Percentiles rank a stretch among this genome's conserved stretches.
These are phyloP conservation scores for Podila verticillata DNA, from an alignment of 192 early-diverging fungal genomes.

Conservation along the genomic window DNA sequence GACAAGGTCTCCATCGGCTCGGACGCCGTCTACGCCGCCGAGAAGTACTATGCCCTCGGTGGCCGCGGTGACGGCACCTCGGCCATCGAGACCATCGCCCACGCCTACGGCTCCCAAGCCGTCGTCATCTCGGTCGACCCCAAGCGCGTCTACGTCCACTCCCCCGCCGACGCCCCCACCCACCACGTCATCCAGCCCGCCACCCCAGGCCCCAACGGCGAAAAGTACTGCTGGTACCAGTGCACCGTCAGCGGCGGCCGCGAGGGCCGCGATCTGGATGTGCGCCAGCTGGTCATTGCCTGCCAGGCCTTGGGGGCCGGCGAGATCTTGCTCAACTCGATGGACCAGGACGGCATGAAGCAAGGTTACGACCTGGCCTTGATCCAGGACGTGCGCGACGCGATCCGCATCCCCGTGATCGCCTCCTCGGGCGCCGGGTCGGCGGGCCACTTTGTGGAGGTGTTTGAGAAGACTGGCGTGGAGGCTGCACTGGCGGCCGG, in stretches of 20 bases:
- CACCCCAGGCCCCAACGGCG: slow-evolving; percentile 89
- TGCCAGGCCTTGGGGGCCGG: slow-evolving; percentile 94
- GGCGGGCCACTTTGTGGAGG: slow-evolving; percentile 87
- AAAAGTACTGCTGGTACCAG: slow-evolving; percentile 98
- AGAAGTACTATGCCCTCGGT: slow-evolving; percentile 76
- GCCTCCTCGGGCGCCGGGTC: slow-evolving; percentile 94
- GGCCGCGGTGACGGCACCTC: slow-evolving; percentile 71
- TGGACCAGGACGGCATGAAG: slow-evolving; percentile 99
- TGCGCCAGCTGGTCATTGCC: slow-evolving; percentile 86
- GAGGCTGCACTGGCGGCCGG: slow-evolving; percentile 98
- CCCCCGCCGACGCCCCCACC: slow-evolving; percentile 72
- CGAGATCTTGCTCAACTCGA: slow-evolving; percentile 98
- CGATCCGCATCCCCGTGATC: slow-evolving; percentile 95
- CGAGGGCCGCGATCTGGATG: slow-evolving; percentile 95
- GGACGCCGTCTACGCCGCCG: slow-evolving; percentile 98
- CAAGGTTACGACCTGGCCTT: slow-evolving; percentile 94
- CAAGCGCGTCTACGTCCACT: slow-evolving; percentile 88
- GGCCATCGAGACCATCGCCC: slow-evolving; percentile 94
- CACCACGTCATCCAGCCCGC: slow-evolving; percentile 81
- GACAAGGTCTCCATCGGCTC: slow-evolving; percentile 99
- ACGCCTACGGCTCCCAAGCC: slow-evolving; percentile 96
- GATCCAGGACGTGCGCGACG: slow-evolving; percentile 78
- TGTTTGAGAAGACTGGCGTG: slow-evolving; percentile 85
- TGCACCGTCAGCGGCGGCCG: slow-evolving; percentile 99
- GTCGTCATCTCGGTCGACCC: slow-evolving; percentile 99